Conservation (phyloP, 352 stramenopile genomes). For the Globisporangium spinosum region DNA sequence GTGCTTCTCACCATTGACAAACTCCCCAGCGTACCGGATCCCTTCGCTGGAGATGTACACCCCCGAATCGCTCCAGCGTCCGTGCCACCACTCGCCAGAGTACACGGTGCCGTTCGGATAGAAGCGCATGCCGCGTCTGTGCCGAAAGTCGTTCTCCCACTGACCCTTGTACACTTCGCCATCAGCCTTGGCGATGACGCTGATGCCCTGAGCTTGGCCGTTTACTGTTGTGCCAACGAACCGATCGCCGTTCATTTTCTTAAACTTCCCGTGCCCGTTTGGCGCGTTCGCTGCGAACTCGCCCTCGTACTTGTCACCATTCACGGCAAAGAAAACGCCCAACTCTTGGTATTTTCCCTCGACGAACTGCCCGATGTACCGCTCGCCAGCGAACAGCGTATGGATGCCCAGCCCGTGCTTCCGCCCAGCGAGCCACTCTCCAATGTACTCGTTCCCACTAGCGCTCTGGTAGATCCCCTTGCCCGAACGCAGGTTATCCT, state of each 20-base stretch:
- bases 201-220: conserved; percentile 69
- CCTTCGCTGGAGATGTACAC: conserved; percentile 67
- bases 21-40: conserved; percentile 64
- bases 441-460: conserved; percentile 57
- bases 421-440: conserved; percentile 67
- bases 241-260: conserved; percentile 59
- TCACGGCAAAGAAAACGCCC: conserved; percentile 51
- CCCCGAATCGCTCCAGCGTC: conserved; percentile 48
- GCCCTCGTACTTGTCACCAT: conserved; percentile 87
- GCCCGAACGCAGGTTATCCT: conserved; percentile 57
- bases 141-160: conserved; percentile 58
- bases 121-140: conserved; percentile 66
- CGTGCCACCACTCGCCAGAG: conserved; percentile 63
- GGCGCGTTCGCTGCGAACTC: conserved; percentile 40
- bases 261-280: conserved; percentile 61
- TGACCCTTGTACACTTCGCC: conserved; percentile 90
- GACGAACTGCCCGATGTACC: conserved; percentile 82
- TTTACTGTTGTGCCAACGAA: conserved; percentile 66
- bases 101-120: conserved; percentile 78
- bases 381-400: conserved; percentile 71
- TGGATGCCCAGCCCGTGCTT: conserved; percentile 84
- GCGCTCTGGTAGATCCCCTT: conserved; percentile 63
- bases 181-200: conserved; percentile 66
- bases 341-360: conserved; percentile 74
- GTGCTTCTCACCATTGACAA: conserved; percentile 53